A percentile compares a stretch with the other conserved stretches of the same genome.
Evolutionary conservation across 441 rosid species (phyloP).

Genomic region (Heliophila coronopifolia): DNA sequence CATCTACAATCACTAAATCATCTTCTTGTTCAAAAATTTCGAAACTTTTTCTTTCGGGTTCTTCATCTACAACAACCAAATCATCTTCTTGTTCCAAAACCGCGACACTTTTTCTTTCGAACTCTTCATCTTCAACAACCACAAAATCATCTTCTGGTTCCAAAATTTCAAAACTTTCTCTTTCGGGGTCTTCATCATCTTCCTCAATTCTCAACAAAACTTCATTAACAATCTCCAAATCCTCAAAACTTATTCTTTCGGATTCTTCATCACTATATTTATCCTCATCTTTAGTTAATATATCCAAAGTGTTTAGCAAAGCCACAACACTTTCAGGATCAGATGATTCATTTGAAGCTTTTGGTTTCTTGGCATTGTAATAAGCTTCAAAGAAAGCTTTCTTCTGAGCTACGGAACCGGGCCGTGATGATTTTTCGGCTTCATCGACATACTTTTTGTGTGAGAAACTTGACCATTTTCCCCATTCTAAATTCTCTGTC

Average conservation of each 20-base stretch:
- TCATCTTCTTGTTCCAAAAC: too few relatives aligned
- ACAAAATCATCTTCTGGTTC: not conserved
- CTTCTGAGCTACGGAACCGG: conserved; percentile 72
- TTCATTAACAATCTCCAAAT: too few relatives aligned
- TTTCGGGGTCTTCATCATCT: not conserved
- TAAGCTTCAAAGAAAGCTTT: conserved; percentile 75
- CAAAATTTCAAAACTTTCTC: conserved; percentile 2
- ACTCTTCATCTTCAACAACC: too few relatives aligned
- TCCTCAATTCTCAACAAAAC: conserved; percentile 2
- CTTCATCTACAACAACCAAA: too few relatives aligned
- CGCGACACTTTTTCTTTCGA: too few relatives aligned
- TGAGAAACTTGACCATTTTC: conserved; percentile 62
- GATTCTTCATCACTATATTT: conserved; percentile 12
- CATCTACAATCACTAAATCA: too few relatives aligned
- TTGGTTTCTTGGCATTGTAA: conserved; percentile 50
- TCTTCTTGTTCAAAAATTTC: too few relatives aligned
- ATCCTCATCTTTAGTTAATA: conserved; percentile 20
- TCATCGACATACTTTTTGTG: conserved; percentile 62
- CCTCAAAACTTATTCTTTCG: conserved; percentile 4
- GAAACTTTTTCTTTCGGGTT: too few relatives aligned
- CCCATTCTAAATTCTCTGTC: conserved; percentile 60
- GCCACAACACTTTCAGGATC: conserved; percentile 11
- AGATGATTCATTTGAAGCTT: conserved; percentile 15
- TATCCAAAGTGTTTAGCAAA: conserved; percentile 27
- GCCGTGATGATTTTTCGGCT: conserved; percentile 55